These are phyloP conservation scores for Aspergillus diversus DNA, from an alignment of 495 filamentous ascomycete species.

Conservation along the genomic window DNA sequence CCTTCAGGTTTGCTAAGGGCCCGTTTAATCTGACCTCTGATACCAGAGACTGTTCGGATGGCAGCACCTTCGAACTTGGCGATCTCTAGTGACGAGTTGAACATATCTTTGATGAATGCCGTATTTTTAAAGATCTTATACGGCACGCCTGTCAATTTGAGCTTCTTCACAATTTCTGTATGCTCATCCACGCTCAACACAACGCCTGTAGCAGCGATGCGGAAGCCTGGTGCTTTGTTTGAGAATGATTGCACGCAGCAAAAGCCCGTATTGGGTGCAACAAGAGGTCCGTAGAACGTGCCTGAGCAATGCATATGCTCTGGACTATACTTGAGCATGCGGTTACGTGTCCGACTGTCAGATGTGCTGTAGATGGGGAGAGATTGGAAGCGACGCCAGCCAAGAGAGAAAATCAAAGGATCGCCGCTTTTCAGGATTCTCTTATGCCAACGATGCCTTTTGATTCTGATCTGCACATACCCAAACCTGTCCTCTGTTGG, in stretches of 20 bases:
- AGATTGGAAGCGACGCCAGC: conserved; percentile 95
- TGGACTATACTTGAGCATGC: conserved; percentile 96
- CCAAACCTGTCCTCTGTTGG: conserved; percentile 94
- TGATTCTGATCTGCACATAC: conserved; percentile 93
- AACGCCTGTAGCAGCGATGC: conserved; percentile 90
- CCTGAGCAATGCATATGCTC: conserved; percentile 99
- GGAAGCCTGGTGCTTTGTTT: conserved; percentile 85
- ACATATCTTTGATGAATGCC: conserved; percentile 99
- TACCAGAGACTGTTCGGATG: conserved; percentile 93
- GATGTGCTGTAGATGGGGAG: conserved; percentile 93
- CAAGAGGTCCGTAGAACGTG: conserved; percentile 91
- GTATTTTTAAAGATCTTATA: conserved; percentile 99
- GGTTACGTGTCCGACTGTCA: conserved; percentile 87
- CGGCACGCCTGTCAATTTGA: conserved; percentile 88
- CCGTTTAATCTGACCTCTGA: conserved; percentile 94
- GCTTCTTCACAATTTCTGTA: conserved; percentile 97
- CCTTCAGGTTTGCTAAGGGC: conserved; percentile 91
- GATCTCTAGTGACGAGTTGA: conserved; percentile 86
- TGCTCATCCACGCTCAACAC: conserved; percentile 91
- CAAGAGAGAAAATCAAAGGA: conserved; percentile 93
- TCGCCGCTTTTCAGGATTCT: conserved; percentile 98
- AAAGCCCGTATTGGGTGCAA: conserved; percentile 95
- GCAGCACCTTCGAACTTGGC: conserved; percentile 97
- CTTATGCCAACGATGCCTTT: conserved; percentile 98
- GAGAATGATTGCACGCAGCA: conserved; percentile 91